These are phyloP conservation scores for Hyaloraphidium curvatum DNA, from an alignment of 192 early-diverging fungal genomes.

Conservation along the genomic window DNA sequence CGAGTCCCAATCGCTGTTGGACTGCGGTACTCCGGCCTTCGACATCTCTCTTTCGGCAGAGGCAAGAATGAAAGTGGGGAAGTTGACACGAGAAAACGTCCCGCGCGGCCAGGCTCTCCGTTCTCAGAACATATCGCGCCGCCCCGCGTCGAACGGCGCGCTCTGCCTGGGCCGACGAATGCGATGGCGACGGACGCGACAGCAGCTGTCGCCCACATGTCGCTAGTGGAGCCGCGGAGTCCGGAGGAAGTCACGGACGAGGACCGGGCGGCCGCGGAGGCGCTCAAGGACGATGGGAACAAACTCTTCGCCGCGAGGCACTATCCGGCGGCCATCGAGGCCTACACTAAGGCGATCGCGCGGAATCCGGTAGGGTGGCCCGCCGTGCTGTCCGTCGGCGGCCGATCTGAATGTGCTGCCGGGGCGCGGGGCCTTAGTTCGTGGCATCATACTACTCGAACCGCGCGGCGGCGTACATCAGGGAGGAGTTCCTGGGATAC, in stretches of 20 bases:
- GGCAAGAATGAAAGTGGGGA: no score
- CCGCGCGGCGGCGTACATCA: slow-evolving; percentile 3
- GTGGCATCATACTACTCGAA: slow-evolving; percentile 1
- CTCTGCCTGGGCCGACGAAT: no score
- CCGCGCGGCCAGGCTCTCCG: no score
- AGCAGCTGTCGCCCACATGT: no score
- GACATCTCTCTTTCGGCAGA: no score
- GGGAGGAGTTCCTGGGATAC: slow-evolving; percentile 5
- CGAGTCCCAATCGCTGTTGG: slow-evolving; percentile 48
- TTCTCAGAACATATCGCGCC: no score
- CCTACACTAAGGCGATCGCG: slow-evolving; percentile 83
- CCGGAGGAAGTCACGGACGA: slow-evolving; percentile 23
- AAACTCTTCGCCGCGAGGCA: slow-evolving; percentile 59
- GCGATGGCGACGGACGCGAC: no score
- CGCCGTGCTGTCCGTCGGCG: not conserved
- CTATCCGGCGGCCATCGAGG: slow-evolving; percentile 59
- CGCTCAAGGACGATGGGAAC: slow-evolving; percentile 63
- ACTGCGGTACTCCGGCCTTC: no score
- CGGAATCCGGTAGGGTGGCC: slow-evolving; percentile 28
- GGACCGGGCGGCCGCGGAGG: slow-evolving; percentile 65
- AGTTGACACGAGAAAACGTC: no score
- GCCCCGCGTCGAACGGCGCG: no score
- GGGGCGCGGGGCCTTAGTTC: not conserved
- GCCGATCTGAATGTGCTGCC: not conserved
- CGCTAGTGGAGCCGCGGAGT: no score